Conservation (phyloP, 345 rosid species). For the Brassica cretica region DNA sequence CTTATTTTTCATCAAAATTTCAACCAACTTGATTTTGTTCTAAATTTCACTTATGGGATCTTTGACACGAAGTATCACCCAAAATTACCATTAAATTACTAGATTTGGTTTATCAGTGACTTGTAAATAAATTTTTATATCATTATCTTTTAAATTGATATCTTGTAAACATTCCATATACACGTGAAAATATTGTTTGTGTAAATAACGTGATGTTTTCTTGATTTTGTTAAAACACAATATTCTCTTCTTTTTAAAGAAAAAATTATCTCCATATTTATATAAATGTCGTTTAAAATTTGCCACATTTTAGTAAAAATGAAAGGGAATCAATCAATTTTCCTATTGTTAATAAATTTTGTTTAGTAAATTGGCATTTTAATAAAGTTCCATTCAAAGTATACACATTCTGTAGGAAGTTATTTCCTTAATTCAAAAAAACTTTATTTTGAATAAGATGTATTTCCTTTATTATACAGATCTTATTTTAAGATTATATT, state of each 20-base stretch:
- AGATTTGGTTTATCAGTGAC: background rate
- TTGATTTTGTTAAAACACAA: background rate
- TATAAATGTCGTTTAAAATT: background rate
- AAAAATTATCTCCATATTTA: background rate
- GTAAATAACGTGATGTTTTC: background rate
- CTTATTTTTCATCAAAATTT: background rate
- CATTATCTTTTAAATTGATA: background rate
- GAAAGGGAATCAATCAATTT: background rate
- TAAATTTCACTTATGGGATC: background rate
- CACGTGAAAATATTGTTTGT: background rate
- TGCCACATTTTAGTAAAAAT: background rate
- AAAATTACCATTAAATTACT: background rate
- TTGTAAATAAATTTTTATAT: background rate
- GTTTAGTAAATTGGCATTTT: background rate
- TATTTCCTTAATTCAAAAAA: background rate
- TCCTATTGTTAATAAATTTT: background rate
- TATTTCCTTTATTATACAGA: background rate
- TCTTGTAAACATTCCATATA: background rate
- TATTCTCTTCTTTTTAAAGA: background rate
- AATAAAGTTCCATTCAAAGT: background rate
- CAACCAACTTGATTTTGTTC: constrained; percentile 1
- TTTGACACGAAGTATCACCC: constrained; percentile 2
- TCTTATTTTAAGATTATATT: background rate
- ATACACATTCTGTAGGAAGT: background rate
- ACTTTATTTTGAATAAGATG: background rate